Conservation (phyloP, 1,139 yeast species). For the Geotrichum bryndzae region DNA sequence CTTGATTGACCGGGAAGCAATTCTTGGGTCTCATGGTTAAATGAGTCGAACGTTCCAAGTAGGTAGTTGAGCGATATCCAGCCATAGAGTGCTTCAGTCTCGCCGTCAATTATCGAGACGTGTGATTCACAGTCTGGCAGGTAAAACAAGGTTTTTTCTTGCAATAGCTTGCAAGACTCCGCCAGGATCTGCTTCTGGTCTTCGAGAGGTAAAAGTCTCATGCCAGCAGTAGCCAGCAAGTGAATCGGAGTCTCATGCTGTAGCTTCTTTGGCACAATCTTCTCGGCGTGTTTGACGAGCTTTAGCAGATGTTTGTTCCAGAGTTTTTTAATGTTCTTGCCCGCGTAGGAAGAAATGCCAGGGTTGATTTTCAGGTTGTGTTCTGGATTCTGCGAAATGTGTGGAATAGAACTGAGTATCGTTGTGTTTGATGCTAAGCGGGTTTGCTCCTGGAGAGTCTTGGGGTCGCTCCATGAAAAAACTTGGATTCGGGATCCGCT, state of each 20-base stretch:
- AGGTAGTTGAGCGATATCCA: conserved; percentile 73
- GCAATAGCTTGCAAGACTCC: conserved; percentile 49
- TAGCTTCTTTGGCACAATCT: conserved; percentile 58
- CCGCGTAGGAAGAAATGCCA: conserved; percentile 55
- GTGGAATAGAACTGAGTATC: conserved; percentile 24
- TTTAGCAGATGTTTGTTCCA: conserved; percentile 56
- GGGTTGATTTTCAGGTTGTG: conserved; percentile 62
- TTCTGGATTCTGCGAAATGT: conserved; percentile 41
- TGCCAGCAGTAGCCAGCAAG: conserved; percentile 80
- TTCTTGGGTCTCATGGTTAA: not conserved
- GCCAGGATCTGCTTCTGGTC: conserved; percentile 50
- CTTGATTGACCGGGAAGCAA: not conserved
- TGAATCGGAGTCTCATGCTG: conserved; percentile 68
- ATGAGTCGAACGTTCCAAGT: conserved; percentile 44
- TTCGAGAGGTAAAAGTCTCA: conserved; percentile 57
- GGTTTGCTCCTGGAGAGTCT: conserved; percentile 2
- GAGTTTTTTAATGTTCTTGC: conserved; percentile 38
- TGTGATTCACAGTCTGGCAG: conserved; percentile 47
- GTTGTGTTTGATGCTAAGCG: conserved; percentile 7
- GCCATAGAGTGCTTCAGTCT: conserved; percentile 71
- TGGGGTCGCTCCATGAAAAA: conserved; percentile 58
- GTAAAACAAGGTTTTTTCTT: conserved; percentile 48
- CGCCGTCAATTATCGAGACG: conserved; percentile 65
- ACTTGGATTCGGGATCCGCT: conserved; percentile 73
- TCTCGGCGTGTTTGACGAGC: conserved; percentile 50